These are phyloP conservation scores for Sporothrix humicola DNA, from an alignment of 2,329 filamentous ascomycete genomes.

Conservation along the genomic window DNA sequence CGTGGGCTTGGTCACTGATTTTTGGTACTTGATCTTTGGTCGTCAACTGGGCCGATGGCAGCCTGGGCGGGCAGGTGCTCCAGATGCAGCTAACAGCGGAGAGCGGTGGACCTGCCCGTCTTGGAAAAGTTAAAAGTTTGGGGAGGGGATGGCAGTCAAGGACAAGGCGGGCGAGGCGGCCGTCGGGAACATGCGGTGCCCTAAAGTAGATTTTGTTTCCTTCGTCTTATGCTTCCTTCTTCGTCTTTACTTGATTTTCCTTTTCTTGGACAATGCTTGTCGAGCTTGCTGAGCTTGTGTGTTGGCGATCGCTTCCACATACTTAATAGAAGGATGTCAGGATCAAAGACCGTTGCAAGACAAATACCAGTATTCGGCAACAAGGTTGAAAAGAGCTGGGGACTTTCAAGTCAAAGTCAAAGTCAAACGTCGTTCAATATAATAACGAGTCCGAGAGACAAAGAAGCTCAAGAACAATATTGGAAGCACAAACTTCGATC, in stretches of 20 bases:
- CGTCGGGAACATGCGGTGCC: not conserved
- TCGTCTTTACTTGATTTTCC: not conserved
- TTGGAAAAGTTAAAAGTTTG: constrained; percentile 10
- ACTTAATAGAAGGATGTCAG: not conserved
- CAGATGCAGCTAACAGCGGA: constrained; percentile 16
- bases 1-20: too few relatives aligned
- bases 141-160: too few relatives aligned
- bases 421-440: not conserved
- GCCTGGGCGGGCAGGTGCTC: not conserved
- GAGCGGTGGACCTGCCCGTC: constrained; percentile 23
- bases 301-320: not conserved
- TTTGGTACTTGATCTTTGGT: not conserved
- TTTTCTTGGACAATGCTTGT: too few relatives aligned
- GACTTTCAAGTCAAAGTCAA: not conserved
- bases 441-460: too few relatives aligned
- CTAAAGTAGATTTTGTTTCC: not conserved
- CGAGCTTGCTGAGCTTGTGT: not conserved
- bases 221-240: not conserved
- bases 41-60: constrained; percentile 8
- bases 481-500: not conserved
- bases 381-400: not conserved
- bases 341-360: not conserved
- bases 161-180: not conserved
- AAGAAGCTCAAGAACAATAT: not conserved
- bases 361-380: constrained; percentile 19